Evolutionary conservation across 148 eudicot genomes (phyloP).

Genomic region (Oxyria digyna): DNA sequence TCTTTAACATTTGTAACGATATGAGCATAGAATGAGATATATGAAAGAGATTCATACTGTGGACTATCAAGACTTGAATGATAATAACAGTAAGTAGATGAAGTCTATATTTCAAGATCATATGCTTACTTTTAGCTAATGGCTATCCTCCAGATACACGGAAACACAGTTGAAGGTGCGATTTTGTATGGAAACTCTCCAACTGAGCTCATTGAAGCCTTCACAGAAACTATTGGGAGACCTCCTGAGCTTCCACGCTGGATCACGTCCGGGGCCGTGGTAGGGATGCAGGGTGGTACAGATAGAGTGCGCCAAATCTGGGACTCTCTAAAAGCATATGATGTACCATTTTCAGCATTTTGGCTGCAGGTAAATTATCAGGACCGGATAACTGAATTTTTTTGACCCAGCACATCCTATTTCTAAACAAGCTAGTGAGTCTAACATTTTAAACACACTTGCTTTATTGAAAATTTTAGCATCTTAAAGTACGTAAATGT

Average conservation of each 20-base stretch:
- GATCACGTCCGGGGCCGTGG: constrained; percentile 92
- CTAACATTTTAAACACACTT: neutral
- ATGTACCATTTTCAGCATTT: constrained; percentile 86
- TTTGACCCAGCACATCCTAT: neutral
- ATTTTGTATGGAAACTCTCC: constrained; percentile 82
- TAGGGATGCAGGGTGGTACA: constrained; percentile 98
- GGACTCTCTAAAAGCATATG: constrained; percentile 37
- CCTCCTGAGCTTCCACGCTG: constrained; percentile 90
- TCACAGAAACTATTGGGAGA: constrained; percentile 84
- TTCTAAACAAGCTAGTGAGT: neutral
- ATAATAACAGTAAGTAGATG: too few relatives aligned
- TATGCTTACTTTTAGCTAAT: neutral
- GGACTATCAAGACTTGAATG: neutral
- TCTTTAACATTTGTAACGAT: neutral
- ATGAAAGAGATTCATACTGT: neutral
- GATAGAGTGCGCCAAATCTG: constrained; percentile 53
- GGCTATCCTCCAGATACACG: constrained; percentile 41
- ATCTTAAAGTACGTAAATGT: neutral
- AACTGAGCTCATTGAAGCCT: constrained; percentile 60
- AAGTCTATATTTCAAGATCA: neutral
- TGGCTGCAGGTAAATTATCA: constrained; percentile 77
- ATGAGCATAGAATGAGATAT: neutral
- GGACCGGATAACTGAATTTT: neutral
- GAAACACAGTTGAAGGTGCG: constrained; percentile 54
- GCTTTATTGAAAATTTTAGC: neutral